A percentile compares a stretch with the other conserved stretches of the same genome.
Conservation (phyloP, 805 yeast genomes). For the Lachancea thermotolerans region DNA sequence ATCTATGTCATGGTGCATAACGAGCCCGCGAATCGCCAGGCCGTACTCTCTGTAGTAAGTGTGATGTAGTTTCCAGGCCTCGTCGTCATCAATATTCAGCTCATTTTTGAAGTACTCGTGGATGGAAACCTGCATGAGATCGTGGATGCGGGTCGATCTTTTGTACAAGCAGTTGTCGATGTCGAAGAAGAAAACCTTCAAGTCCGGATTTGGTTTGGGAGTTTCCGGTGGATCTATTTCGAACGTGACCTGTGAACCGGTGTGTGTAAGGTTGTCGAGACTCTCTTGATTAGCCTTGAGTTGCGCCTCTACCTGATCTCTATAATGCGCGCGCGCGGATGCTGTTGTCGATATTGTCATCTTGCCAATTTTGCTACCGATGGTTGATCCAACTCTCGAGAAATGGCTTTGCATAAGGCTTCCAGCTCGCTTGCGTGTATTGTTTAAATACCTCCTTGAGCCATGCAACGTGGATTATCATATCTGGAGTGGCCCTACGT, state of each 20-base stretch:
- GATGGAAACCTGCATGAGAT: slow-evolving; percentile 80
- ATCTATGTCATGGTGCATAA: slow-evolving; percentile 57
- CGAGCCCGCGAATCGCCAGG: slow-evolving; percentile 85
- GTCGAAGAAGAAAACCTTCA: slow-evolving; percentile 68
- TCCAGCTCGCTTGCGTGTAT: neutral
- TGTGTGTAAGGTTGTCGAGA: slow-evolving; percentile 29
- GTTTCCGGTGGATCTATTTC: slow-evolving; percentile 21
- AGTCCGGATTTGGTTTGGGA: slow-evolving; percentile 26
- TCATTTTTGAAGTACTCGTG: slow-evolving; percentile 69
- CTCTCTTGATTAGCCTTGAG: slow-evolving; percentile 28
- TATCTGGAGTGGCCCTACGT: neutral
- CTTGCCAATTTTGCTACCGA: neutral
- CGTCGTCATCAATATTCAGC: slow-evolving; percentile 57
- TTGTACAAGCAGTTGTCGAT: slow-evolving; percentile 88
- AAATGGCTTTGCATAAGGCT: neutral
- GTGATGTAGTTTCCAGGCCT: slow-evolving; percentile 65
- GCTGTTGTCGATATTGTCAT: slow-evolving; percentile 14
- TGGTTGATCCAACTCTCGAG: neutral
- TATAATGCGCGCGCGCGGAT: slow-evolving; percentile 3
- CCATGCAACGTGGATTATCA: neutral
- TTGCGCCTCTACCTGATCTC: slow-evolving; percentile 20
- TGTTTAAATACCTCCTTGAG: neutral
- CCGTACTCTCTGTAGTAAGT: slow-evolving; percentile 84
- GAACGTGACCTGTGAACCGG: slow-evolving; percentile 30
- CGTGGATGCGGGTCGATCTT: slow-evolving; percentile 69